Percentiles rank a stretch among this genome's conserved stretches.
Evolutionary conservation across 2,329 filamentous ascomycete genomes (phyloP).

Genomic region (Hypoxylon sp.): DNA sequence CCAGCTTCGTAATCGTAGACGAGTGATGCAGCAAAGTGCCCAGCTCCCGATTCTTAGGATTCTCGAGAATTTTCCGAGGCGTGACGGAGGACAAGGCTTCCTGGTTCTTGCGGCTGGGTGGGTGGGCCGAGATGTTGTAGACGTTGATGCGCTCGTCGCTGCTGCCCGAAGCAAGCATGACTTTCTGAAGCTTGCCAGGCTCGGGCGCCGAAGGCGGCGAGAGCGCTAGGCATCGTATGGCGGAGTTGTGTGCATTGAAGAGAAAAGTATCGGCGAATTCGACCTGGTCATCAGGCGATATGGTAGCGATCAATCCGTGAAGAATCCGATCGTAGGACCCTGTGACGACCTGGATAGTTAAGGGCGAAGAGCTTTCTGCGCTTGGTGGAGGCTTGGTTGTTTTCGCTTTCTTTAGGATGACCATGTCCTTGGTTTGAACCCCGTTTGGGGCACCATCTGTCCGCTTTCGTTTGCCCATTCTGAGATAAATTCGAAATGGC

Average conservation of each 20-base stretch:
- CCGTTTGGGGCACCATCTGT: slow-evolving; percentile 49
- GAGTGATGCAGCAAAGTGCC: slow-evolving; percentile 89
- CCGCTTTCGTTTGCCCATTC: slow-evolving; percentile 66
- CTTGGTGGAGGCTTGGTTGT: slow-evolving; percentile 45
- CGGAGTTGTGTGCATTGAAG: slow-evolving; percentile 92
- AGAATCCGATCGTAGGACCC: slow-evolving; percentile 95
- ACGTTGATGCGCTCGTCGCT: slow-evolving; percentile 96
- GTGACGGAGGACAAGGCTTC: slow-evolving; percentile 76
- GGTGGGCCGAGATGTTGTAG: slow-evolving; percentile 84
- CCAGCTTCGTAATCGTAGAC: slow-evolving; percentile 81
- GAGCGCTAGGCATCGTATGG: slow-evolving; percentile 89
- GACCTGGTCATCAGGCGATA: slow-evolving; percentile 65
- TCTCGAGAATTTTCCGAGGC: slow-evolving; percentile 82
- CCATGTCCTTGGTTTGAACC: slow-evolving; percentile 15
- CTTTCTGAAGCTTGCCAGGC: slow-evolving; percentile 78
- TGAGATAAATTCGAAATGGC: slow-evolving; percentile 12
- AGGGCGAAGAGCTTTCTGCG: slow-evolving; percentile 48
- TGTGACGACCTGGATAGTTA: slow-evolving; percentile 88
- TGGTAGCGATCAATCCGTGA: slow-evolving; percentile 86
- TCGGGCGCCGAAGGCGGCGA: slow-evolving; percentile 77
- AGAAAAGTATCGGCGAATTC: slow-evolving; percentile 93
- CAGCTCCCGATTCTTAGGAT: slow-evolving; percentile 87
- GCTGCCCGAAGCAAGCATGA: slow-evolving; percentile 90
- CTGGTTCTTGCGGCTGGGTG: slow-evolving; percentile 68
- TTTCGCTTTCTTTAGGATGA: slow-evolving; percentile 47